These are phyloP conservation scores for Pseudocercospora vitis DNA, from an alignment of 2,329 filamentous ascomycete species.

Conservation along the genomic window DNA sequence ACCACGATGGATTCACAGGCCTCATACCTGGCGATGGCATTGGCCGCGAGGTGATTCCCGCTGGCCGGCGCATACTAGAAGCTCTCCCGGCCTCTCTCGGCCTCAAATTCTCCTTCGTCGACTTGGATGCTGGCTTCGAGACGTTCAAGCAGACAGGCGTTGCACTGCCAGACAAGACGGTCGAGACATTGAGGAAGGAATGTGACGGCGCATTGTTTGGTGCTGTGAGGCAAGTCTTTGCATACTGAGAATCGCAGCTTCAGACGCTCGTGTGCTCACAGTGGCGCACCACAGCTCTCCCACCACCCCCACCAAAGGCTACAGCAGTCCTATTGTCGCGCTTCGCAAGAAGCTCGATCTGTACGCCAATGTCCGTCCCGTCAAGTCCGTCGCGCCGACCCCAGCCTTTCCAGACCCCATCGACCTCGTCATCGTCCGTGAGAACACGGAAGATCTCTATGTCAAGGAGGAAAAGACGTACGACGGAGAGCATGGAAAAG, in stretches of 20 bases:
- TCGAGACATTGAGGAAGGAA: constrained; percentile 82
- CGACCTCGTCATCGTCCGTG: constrained; percentile 96
- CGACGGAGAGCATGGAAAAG: constrained; percentile 70
- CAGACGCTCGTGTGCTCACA: not conserved
- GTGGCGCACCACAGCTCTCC: constrained; percentile 64
- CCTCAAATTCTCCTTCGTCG: constrained; percentile 89
- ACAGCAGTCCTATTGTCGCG: constrained; percentile 94
- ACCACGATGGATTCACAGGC: not conserved
- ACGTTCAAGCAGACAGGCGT: constrained; percentile 87
- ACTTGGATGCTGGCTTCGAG: constrained; percentile 90
- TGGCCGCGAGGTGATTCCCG: constrained; percentile 95
- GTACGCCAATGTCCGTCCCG: constrained; percentile 95
- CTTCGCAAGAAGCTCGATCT: constrained; percentile 92
- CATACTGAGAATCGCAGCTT: not conserved
- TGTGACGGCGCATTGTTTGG: constrained; percentile 97
- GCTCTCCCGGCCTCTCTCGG: constrained; percentile 86
- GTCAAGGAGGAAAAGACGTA: constrained; percentile 94
- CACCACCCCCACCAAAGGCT: constrained; percentile 84
- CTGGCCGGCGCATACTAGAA: constrained; percentile 87
- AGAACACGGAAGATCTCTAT: constrained; percentile 98
- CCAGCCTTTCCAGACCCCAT: constrained; percentile 61
- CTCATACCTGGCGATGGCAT: constrained; percentile 93
- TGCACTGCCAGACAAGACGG: constrained; percentile 86
- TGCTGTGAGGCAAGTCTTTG: constrained; percentile 63
- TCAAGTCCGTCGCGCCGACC: constrained; percentile 73